Conservation (phyloP, 371 early-diverging fungal species). For the Lichtheimia ornata region DNA sequence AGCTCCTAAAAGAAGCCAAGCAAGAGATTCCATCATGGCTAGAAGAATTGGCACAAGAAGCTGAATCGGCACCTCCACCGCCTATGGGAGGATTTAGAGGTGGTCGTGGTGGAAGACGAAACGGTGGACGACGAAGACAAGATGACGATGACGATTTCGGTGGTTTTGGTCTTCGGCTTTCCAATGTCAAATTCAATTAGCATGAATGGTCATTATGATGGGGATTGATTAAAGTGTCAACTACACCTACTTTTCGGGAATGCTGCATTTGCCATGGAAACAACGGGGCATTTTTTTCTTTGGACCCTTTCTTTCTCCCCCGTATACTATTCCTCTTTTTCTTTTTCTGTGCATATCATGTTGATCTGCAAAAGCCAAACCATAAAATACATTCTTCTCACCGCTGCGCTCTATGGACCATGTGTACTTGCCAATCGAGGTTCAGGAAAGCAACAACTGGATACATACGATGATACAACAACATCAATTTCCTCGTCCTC, state of each 20-base stretch:
- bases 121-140: constrained; percentile 8
- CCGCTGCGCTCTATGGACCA: not conserved
- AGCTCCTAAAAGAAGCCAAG: constrained; percentile 71
- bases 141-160: constrained; percentile 17
- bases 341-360: not conserved
- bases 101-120: constrained; percentile 18
- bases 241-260: not conserved
- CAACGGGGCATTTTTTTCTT: not conserved
- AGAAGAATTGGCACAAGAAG: constrained; percentile 23
- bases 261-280: not conserved
- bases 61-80: constrained; percentile 10
- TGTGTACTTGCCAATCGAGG: constrained; percentile 4
- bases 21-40: constrained; percentile 72
- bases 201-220: not conserved
- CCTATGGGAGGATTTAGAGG: constrained; percentile 21
- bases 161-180: constrained; percentile 22
- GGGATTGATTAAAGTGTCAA: not conserved
- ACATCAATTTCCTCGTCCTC: no score
- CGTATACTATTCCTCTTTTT: not conserved
- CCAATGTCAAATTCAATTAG: constrained; percentile 4
- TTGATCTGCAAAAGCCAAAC: not conserved
- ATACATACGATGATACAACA: constrained; percentile 3
- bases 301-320: not conserved
- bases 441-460: constrained; percentile 1
- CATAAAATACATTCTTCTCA: no score